These are phyloP conservation scores for Aspergillus nanangensis DNA, from an alignment of 495 filamentous ascomycete genomes.

Conservation along the genomic window DNA sequence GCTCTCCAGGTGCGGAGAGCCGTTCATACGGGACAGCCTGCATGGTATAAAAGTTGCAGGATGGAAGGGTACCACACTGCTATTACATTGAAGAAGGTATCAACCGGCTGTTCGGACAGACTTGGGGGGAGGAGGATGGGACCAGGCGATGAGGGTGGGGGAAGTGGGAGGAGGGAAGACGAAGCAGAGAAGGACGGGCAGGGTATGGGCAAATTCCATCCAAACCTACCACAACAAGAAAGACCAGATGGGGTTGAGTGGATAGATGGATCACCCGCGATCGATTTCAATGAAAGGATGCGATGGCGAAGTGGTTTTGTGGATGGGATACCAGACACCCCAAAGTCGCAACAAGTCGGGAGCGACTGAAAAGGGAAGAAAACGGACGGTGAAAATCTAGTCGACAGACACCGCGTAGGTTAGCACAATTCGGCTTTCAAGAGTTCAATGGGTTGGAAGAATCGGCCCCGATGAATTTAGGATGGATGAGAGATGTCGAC, in stretches of 20 bases:
- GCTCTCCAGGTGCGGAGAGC: constrained; percentile 36
- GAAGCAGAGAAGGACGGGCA: constrained; percentile 20
- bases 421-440: constrained; percentile 23
- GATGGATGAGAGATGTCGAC: constrained; percentile 19
- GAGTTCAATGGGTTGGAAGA: constrained; percentile 14
- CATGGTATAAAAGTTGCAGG: constrained; percentile 27
- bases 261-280: constrained; percentile 37
- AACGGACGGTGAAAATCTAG: constrained; percentile 24
- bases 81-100: constrained; percentile 37
- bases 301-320: constrained; percentile 30
- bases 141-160: constrained; percentile 16
- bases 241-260: constrained; percentile 20
- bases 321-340: constrained; percentile 30
- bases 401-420: constrained; percentile 15
- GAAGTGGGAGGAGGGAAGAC: constrained; percentile 22
- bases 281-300: constrained; percentile 23
- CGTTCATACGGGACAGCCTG: constrained; percentile 39
- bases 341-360: constrained; percentile 40
- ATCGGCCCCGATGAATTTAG: constrained; percentile 9
- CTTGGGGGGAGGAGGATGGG: constrained; percentile 20
- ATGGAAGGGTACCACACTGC: constrained; percentile 22
- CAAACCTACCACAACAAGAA: constrained; percentile 40
- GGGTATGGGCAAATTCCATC: constrained; percentile 30
- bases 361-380: constrained; percentile 33
- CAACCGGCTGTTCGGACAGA: constrained; percentile 35